Base-by-base conservation (phyloP, 1,284 basidiomycete genomes). In the Irpex sp. region DNA sequence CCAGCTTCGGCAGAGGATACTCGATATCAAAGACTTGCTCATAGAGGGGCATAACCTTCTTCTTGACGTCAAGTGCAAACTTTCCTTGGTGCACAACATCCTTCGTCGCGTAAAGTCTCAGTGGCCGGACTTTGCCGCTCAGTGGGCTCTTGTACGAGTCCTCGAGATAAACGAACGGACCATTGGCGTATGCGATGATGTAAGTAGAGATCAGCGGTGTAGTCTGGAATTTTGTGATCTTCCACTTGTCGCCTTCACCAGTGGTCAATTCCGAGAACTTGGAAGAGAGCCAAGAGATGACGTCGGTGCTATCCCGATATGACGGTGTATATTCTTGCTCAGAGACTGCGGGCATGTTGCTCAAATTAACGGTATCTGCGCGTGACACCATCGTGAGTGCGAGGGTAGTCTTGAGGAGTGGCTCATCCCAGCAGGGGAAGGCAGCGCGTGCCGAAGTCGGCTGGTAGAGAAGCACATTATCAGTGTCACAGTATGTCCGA, bases 391-490 rank as follows among this genome's bases (percentile, higher is more conserved):
- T 82, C 14, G 89, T 90, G 67, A 98, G 79, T 61, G 80, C 72
- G 74, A 91, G 97, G 2, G 88, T 94, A 5, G 95, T 91, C 75
- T 98, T 98, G 70, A 97, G 81, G 21, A 87, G 81, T 23, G 96
- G 96, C 73, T 98, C 95, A 73, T 98, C 96, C 92, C 93, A 98
- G 74, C 85, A 90, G 33, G 93, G 93, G 74, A 94, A 92, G 9
- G 89, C 88, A 58, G 85, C 81, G 62, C 95, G 81, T 4, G 94
- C 94, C 61, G 88, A 86, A 28, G 94, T 97, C 18, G 96, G 88
- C 87, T 98, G 79, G 39, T 45, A 45, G 39, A 45, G 39, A 14
- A 4, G 39, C 4, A 14, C 39, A n/a, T 45, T 14, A 45, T 33
- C 28, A 33, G 28, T 33, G 28, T 33, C 28, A 33, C 28, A 7